Evolutionary conservation across 2,329 filamentous ascomycete species (phyloP).

Genomic region (Myriosclerotinia duriaeana): DNA sequence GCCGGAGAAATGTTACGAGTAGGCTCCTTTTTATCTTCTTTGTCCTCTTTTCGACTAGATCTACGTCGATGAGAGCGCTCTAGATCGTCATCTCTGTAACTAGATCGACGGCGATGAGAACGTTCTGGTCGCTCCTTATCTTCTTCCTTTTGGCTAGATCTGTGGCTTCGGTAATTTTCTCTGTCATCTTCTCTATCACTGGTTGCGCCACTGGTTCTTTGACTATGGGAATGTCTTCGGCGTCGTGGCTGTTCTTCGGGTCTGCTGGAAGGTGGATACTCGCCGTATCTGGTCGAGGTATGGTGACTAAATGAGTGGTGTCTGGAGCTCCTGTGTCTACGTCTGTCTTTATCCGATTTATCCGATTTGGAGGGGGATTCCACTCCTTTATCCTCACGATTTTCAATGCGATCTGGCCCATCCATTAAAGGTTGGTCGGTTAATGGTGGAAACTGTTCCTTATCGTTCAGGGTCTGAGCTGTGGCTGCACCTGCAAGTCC

Average conservation of each 20-base stretch:
- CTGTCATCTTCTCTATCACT: slow-evolving; percentile 13
- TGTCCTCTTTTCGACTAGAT: slow-evolving; percentile 13
- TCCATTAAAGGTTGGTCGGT: background rate
- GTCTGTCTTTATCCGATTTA: slow-evolving; percentile 11
- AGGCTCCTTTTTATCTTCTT: slow-evolving; percentile 9
- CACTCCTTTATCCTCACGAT: slow-evolving; percentile 6
- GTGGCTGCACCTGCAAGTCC: slow-evolving; percentile 12
- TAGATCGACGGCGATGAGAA: slow-evolving; percentile 14
- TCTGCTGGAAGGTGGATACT: slow-evolving; percentile 21
- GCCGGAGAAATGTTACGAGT: slow-evolving; percentile 16
- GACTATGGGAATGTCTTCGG: slow-evolving; percentile 22
- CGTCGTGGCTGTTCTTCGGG: slow-evolving; percentile 18
- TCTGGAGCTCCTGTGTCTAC: slow-evolving; percentile 21
- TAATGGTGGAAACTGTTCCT: background rate
- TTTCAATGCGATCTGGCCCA: slow-evolving; percentile 4
- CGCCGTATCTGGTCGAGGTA: slow-evolving; percentile 5
- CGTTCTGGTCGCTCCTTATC: slow-evolving; percentile 8
- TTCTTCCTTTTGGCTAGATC: slow-evolving; percentile 4
- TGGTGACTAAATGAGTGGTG: slow-evolving; percentile 22
- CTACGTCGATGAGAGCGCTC: slow-evolving; percentile 9
- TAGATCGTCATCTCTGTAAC: background rate
- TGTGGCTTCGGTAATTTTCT: slow-evolving; percentile 12
- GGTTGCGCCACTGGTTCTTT: slow-evolving; percentile 1
- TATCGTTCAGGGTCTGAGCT: background rate
- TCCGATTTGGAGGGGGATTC: slow-evolving; percentile 4